Percentiles rank a stretch among this genome's conserved stretches.
Evolutionary conservation across 2,329 filamentous ascomycete genomes (phyloP).

Genomic region (Xylaria sp.): DNA sequence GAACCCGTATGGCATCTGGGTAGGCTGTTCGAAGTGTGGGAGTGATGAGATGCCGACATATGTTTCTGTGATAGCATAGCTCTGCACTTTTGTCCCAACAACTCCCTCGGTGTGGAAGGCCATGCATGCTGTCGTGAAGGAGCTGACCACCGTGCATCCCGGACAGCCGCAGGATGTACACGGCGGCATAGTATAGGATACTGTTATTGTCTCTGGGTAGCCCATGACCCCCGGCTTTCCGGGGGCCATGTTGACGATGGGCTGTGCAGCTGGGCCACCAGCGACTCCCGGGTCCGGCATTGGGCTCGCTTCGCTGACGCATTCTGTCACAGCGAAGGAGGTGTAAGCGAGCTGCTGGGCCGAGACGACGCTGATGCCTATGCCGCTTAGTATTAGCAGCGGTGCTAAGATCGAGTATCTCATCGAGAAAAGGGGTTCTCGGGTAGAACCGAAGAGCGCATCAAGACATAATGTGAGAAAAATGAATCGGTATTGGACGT

Average conservation of each 20-base stretch:
- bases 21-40: conserved; percentile 37
- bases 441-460: not conserved
- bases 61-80: conserved; percentile 42
- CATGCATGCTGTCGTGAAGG: conserved; percentile 35
- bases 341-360: conserved; percentile 34
- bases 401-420: not conserved
- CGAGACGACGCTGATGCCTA: conserved; percentile 11
- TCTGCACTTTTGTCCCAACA: conserved; percentile 17
- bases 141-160: conserved; percentile 40
- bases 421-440: conserved; percentile 24
- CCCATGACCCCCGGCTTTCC: conserved; percentile 4
- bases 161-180: conserved; percentile 37
- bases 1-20: conserved; percentile 41
- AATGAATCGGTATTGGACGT: not conserved
- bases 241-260: conserved; percentile 4
- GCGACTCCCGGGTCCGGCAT: not conserved
- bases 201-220: conserved; percentile 10
- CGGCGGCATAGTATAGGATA: conserved; percentile 39
- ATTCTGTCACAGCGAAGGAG: conserved; percentile 36
- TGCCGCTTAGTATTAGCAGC: conserved; percentile 19
- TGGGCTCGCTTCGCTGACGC: conserved; percentile 13
- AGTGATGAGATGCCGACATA: conserved; percentile 42
- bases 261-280: not conserved
- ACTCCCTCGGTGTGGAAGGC: conserved; percentile 31
- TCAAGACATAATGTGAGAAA: conserved; percentile 8